phyloP scores from a whole-genome alignment of 179 eudicot species.

The Dionaea muscipula region DNA sequence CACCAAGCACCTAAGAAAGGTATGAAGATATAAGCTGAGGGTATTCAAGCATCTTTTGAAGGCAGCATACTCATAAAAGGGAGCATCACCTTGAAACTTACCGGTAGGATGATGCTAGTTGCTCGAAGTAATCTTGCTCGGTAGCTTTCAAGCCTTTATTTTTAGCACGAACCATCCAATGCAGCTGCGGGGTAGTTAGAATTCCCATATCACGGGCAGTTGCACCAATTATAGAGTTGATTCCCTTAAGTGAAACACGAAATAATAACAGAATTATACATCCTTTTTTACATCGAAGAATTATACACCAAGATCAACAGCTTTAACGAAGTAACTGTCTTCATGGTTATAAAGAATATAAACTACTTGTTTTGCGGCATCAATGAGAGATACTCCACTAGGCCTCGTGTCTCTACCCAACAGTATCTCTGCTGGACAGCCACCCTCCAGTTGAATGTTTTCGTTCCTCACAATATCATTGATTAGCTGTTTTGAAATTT shows the following conservation, averaged over 20 bases:
- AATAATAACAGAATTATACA: slow-evolving; percentile 4
- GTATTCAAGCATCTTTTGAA: not conserved
- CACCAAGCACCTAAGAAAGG: slow-evolving; percentile 51
- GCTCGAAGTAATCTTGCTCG: slow-evolving; percentile 56
- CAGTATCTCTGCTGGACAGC: slow-evolving; percentile 36
- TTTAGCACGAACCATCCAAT: slow-evolving; percentile 96
- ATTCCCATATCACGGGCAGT: slow-evolving; percentile 66
- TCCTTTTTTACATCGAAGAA: not conserved
- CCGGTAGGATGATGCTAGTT: slow-evolving; percentile 68
- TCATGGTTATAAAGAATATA: not conserved
- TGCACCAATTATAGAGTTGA: slow-evolving; percentile 55
- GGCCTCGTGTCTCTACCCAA: slow-evolving; percentile 97
- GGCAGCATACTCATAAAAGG: not conserved
- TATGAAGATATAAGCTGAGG: slow-evolving; percentile 2
- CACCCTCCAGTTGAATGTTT: slow-evolving; percentile 41
- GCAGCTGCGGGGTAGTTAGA: slow-evolving; percentile 84
- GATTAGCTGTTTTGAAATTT: slow-evolving; percentile 40
- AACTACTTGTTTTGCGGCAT: slow-evolving; percentile 78
- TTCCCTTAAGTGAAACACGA: slow-evolving; percentile 40
- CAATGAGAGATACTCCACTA: slow-evolving; percentile 72
- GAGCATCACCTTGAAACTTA: slow-evolving; percentile 14
- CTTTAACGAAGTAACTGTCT: not conserved
- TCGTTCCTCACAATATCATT: slow-evolving; percentile 68
- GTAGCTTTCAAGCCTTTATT: slow-evolving; percentile 63
- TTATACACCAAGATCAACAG: not conserved